These are phyloP conservation scores for Anisodus acutangulus DNA, from an alignment of 257 asterid species.

Conservation along the genomic window DNA sequence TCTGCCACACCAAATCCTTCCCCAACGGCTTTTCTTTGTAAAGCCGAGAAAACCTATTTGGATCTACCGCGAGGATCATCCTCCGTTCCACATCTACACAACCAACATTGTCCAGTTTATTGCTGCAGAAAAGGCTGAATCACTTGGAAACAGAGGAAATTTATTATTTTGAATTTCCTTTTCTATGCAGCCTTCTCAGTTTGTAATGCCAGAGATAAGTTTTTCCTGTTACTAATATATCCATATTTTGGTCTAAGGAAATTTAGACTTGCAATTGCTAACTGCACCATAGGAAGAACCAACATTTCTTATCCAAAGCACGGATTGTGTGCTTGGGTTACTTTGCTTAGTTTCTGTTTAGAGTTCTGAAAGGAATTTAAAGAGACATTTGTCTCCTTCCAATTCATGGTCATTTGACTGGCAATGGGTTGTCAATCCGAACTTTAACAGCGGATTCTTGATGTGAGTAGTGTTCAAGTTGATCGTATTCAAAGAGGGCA, in stretches of 20 bases:
- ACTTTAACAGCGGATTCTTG: not conserved
- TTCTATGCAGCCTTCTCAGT: not conserved
- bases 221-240: not conserved
- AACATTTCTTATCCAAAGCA: not conserved
- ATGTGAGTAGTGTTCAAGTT: not conserved
- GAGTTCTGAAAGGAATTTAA: not conserved
- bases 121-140: conserved; percentile 8
- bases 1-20: not conserved
- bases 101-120: not conserved
- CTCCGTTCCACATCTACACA: not conserved
- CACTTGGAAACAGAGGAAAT: not conserved
- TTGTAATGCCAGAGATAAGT: not conserved
- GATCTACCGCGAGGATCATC: not conserved
- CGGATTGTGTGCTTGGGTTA: conserved; percentile 1
- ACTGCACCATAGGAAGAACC: not conserved
- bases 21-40: not conserved
- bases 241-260: not conserved
- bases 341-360: not conserved
- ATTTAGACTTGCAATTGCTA: not conserved
- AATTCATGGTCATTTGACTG: not conserved
- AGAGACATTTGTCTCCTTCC: not conserved
- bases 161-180: conserved; percentile 2
- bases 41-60: not conserved
- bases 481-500: not conserved
- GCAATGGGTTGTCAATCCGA: not conserved